Evolutionary conservation across 2,329 filamentous ascomycete genomes (phyloP), one percentile per base, ranked within the genome.

Genomic region (Cladosporium sp.): DNA sequence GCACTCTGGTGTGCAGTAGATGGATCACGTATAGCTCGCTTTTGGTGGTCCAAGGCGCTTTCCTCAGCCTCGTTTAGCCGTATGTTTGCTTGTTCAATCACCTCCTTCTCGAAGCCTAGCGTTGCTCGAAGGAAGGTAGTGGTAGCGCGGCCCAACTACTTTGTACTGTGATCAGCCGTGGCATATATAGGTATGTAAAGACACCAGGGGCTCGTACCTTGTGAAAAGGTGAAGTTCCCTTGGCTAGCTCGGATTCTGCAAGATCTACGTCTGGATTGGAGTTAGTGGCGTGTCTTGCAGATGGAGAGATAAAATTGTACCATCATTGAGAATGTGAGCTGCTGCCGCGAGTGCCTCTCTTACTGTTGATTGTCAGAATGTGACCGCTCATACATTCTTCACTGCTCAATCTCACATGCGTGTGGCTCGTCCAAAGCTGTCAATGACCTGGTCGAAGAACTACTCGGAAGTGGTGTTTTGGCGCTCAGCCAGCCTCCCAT

Each of bases 61-160:
- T 85, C 87, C 79, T 98, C 94, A 65, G 92, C 92, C 53, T 90
- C 87, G 59, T 84, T 84, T 28, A 99, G 83, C 58, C 87, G 85
- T 28, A 87, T 84, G 16, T 88, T 87, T 25, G 95, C 92, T 85
- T 96, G 88, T 65, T 87, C 88, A 90, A 98, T 95, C 70, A 96
- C 85, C 3, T 95, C 89, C 77, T 96, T 93, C 79, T 98, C 95
- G 72, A 97, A 95, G 1, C 93, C 93, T 1, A 98, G 81, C 2
- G 95, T 89, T 21, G 93, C 93, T 71, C 89, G 85, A 78, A 98
- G 89, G 76, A 98, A 98, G 53, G 87, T 88, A 23, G 93, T 88
- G 36, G 97, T 88, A 61, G 92, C 90, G 70, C 89, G 84, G 32
- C 93, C 93, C 36, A 98, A 84, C 81, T 90, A 63, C 60, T 63